These are phyloP conservation scores for Russula olivacea DNA, from an alignment of 768 basidiomycete genomes.

Conservation along the genomic window DNA sequence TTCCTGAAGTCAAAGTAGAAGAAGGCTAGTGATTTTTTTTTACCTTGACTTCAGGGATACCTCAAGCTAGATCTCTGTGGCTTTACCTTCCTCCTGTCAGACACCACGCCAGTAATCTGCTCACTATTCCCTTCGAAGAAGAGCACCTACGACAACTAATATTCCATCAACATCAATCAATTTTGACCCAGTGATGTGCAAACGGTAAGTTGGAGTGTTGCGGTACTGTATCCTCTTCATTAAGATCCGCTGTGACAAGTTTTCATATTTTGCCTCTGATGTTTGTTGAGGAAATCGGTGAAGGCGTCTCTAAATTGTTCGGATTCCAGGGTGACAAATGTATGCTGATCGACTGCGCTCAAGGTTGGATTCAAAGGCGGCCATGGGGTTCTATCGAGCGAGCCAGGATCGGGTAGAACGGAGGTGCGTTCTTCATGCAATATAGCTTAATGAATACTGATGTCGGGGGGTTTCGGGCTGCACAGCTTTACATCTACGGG, in stretches of 20 bases:
- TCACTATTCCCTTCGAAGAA: background rate
- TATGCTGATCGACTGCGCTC: no score
- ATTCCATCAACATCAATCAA: no score
- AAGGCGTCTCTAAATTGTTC: no score
- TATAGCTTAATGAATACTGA: no score
- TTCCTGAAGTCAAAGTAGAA: constrained; percentile 2
- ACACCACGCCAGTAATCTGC: background rate
- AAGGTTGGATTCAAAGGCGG: background rate
- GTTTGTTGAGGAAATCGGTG: background rate
- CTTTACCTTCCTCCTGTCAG: background rate
- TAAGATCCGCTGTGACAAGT: no score
- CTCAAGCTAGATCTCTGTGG: background rate
- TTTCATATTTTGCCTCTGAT: background rate
- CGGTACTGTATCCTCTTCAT: no score
- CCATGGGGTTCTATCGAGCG: background rate
- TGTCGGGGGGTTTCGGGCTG: no score
- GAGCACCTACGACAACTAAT: no score
- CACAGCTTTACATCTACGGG: background rate
- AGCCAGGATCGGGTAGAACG: background rate
- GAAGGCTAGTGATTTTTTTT: background rate
- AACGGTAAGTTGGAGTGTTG: no score
- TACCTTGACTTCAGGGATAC: background rate
- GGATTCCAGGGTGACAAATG: no score
- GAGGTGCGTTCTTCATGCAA: no score
- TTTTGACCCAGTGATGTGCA: no score